phyloP scores from a whole-genome alignment of 345 rosid species.

The Jatropha curcas region DNA sequence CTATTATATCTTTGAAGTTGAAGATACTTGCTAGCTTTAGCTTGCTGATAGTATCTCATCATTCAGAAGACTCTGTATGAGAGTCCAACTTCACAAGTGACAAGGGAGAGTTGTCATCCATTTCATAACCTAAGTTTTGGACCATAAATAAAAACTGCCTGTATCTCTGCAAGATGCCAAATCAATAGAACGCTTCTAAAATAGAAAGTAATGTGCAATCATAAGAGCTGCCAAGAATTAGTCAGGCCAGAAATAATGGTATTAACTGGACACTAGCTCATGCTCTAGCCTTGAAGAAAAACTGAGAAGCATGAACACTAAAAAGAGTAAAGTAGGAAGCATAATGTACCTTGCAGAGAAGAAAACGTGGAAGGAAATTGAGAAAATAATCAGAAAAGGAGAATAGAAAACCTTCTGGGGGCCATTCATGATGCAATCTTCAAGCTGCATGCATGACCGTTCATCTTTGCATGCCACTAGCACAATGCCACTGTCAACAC shows the following conservation, averaged over 20 bases:
- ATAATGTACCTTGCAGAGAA: not conserved
- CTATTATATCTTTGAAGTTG: not conserved
- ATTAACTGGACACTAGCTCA: not conserved
- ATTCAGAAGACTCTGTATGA: not conserved
- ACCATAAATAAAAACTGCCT: not conserved
- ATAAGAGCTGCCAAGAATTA: not conserved
- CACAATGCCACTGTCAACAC: slow-evolving; percentile 58
- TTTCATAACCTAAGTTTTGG: not conserved
- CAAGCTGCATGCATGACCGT: slow-evolving; percentile 92
- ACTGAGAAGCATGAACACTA: not conserved
- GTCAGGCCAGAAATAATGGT: not conserved
- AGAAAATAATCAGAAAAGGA: not conserved
- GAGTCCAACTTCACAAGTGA: not conserved
- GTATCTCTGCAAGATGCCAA: not conserved
- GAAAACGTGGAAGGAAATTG: not conserved
- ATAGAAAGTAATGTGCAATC: not conserved
- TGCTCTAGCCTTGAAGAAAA: not conserved
- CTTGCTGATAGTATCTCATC: not conserved
- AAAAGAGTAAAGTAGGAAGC: not conserved
- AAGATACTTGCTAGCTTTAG: not conserved
- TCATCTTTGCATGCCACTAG: slow-evolving; percentile 97
- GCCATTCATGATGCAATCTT: slow-evolving; percentile 72
- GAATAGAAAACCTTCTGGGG: slow-evolving; percentile 56
- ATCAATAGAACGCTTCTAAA: not conserved
- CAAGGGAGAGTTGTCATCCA: not conserved